Conservation (phyloP, 2,329 filamentous ascomycete genomes). For the Cladophialophora immunda region DNA sequence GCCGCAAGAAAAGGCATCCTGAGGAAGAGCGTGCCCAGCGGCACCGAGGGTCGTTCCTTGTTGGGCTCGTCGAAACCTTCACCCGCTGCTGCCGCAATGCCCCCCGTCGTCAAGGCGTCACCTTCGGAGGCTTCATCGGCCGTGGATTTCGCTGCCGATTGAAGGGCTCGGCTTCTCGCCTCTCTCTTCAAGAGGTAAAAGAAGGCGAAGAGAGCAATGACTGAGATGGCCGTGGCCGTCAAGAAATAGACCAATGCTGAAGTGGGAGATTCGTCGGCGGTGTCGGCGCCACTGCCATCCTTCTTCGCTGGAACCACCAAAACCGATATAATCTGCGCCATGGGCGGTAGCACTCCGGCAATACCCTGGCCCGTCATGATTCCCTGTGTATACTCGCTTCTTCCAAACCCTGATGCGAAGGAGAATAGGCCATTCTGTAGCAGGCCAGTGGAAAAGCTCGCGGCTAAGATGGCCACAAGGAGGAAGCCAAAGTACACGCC, state of each 20-base stretch:
- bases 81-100: slow-evolving; percentile 49
- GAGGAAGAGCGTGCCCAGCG: slow-evolving; percentile 72
- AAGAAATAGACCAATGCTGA: slow-evolving; percentile 92
- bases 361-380: slow-evolving; percentile 96
- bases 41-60: slow-evolving; percentile 56
- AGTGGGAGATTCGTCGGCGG: slow-evolving; percentile 62
- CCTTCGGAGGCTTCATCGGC: slow-evolving; percentile 35
- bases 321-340: slow-evolving; percentile 86
- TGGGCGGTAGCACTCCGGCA: slow-evolving; percentile 85
- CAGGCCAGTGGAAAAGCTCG: slow-evolving; percentile 81
- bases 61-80: slow-evolving; percentile 22
- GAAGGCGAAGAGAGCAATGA: slow-evolving; percentile 75
- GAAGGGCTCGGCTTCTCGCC: slow-evolving; percentile 24
- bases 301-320: slow-evolving; percentile 67
- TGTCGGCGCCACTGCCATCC: slow-evolving; percentile 41
- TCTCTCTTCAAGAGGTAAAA: slow-evolving; percentile 72
- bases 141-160: slow-evolving; percentile 32
- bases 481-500: slow-evolving; percentile 80
- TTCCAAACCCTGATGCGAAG: slow-evolving; percentile 84
- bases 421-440: slow-evolving; percentile 96
- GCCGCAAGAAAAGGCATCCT: slow-evolving; percentile 81
- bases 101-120: slow-evolving; percentile 42
- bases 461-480: slow-evolving; percentile 80
- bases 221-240: slow-evolving; percentile 80
- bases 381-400: slow-evolving; percentile 89